phyloP scores from a whole-genome alignment of 1,284 basidiomycete genomes.

The Cutaneotrichosporon spelunceum region DNA sequence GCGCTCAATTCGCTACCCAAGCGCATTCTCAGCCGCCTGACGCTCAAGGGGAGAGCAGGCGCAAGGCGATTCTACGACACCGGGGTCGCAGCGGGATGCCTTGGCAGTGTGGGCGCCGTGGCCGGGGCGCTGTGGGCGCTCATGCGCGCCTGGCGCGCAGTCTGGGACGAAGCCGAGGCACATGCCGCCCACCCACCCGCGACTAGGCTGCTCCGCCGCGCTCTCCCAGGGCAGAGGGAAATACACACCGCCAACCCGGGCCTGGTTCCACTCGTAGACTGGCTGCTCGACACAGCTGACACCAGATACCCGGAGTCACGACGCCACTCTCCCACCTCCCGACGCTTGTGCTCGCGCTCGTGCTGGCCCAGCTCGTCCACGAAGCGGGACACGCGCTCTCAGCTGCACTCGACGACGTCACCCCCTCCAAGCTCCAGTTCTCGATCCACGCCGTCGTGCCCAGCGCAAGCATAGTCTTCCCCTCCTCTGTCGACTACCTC shows the following conservation, averaged over 20 bases:
- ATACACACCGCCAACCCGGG: conserved; percentile 22
- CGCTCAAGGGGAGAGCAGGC: not conserved
- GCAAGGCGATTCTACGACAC: conserved; percentile 28
- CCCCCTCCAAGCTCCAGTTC: conserved; percentile 34
- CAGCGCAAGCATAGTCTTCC: conserved; percentile 43
- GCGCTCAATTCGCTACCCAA: conserved; percentile 31
- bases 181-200: conserved; percentile 25
- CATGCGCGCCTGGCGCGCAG: conserved; percentile 30
- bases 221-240: not conserved
- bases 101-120: conserved; percentile 17
- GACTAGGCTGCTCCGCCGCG: not conserved
- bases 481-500: conserved; percentile 34
- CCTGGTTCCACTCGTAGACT: conserved; percentile 36
- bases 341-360: conserved; percentile 40
- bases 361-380: conserved; percentile 46
- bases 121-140: conserved; percentile 31
- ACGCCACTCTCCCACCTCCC: conserved; percentile 44
- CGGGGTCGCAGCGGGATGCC: conserved; percentile 17
- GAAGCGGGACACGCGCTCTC: conserved; percentile 47
- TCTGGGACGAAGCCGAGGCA: conserved; percentile 33
- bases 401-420: conserved; percentile 43
- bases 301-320: conserved; percentile 49
- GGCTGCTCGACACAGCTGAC: not conserved
- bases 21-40: not conserved
- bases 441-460: conserved; percentile 37